Base-by-base conservation (phyloP, 495 filamentous ascomycete genomes). In the Penicillium manginii region DNA sequence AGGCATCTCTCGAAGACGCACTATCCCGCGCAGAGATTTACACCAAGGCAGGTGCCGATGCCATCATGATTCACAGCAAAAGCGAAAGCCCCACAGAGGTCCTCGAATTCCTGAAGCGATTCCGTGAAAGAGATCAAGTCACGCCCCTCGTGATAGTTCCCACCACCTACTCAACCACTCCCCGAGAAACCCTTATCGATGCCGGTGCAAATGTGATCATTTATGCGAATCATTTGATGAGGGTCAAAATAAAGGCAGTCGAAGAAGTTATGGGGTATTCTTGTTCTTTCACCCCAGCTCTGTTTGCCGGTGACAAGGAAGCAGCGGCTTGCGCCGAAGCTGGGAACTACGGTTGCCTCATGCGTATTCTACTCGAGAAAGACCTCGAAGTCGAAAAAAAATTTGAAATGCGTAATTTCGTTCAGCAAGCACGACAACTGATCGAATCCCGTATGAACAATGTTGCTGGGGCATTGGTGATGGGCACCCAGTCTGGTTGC, bases 41-140 rank as follows among this genome's bases (percentile, higher is more conserved):
- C 31, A 55, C 54, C 0, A 17, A 37, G 23, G 43, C 42, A 18
- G 54, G 54, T 7, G 54, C 43, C 15, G 54, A 55, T 14, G 42
- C 54, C 2, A 49, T 55, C 17, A 55, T 55, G 54, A 55, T 55
- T 35, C 54, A 55, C 43, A 55, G 54, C 54, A 55, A 55, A 35
- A 55, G 54, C 17, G 12, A 23, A 1, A 48, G 18, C 14, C 17
- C 54, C 1, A 14, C 10, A 1, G 54, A 55, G 19, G 54, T 55
- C 4, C 26, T 55, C 7, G 31, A 22, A 4, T 55, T 55, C 31
- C 2, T 49, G 9, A 35, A 21, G 10, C 26, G 18, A 3, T 48
- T 55, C 31, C 54, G 54, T 14, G 12, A 35, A 9, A 18, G 3
- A 4, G 42, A 49, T 11, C 22, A 19, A 22, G 19, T n/a, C 6